A percentile compares a stretch with the other conserved stretches of the same genome.
These are phyloP conservation scores for Leucoagaricus sp. DNA, from an alignment of 1,284 basidiomycete species.

Conservation along the genomic window DNA sequence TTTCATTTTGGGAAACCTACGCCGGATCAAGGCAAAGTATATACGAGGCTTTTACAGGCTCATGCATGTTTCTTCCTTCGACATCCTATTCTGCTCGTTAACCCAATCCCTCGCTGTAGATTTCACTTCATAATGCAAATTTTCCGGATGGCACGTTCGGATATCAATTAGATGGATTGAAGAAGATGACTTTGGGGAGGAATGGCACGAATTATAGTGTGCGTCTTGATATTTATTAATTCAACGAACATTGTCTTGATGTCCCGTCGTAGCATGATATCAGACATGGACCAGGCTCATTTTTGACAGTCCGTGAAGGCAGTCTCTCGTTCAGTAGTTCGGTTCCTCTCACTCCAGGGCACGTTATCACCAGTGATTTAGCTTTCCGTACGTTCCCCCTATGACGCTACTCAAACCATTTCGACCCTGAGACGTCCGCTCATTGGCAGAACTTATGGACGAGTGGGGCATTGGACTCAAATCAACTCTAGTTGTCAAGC, in stretches of 20 bases:
- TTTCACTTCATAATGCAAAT: slow-evolving; percentile 86
- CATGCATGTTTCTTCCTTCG: slow-evolving; percentile 62
- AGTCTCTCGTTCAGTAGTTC: slow-evolving; percentile 70
- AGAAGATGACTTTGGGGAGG: slow-evolving; percentile 84
- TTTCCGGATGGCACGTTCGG: slow-evolving; percentile 91
- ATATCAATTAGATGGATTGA: slow-evolving; percentile 79
- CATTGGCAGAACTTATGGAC: no score
- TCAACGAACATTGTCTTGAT: slow-evolving; percentile 17
- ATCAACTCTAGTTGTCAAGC: no score
- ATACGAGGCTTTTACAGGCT: slow-evolving; percentile 93
- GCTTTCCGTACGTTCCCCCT: slow-evolving; percentile 74
- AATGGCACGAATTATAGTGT: slow-evolving; percentile 86
- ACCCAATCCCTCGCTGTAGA: slow-evolving; percentile 56
- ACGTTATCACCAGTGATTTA: slow-evolving; percentile 88
- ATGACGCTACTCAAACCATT: slow-evolving; percentile 13
- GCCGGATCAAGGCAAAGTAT: slow-evolving; percentile 83
- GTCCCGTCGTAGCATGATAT: slow-evolving; percentile 73
- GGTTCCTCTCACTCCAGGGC: slow-evolving; percentile 72
- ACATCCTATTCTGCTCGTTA: slow-evolving; percentile 16
- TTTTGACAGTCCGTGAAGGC: slow-evolving; percentile 79
- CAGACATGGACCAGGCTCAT: slow-evolving; percentile 82
- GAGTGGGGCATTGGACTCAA: no score
- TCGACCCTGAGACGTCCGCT: no score
- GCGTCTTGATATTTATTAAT: slow-evolving; percentile 24
- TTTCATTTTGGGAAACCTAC: slow-evolving; percentile 87